phyloP scores from a whole-genome alignment of 306 rosid species.

The Datisca glomerata region DNA sequence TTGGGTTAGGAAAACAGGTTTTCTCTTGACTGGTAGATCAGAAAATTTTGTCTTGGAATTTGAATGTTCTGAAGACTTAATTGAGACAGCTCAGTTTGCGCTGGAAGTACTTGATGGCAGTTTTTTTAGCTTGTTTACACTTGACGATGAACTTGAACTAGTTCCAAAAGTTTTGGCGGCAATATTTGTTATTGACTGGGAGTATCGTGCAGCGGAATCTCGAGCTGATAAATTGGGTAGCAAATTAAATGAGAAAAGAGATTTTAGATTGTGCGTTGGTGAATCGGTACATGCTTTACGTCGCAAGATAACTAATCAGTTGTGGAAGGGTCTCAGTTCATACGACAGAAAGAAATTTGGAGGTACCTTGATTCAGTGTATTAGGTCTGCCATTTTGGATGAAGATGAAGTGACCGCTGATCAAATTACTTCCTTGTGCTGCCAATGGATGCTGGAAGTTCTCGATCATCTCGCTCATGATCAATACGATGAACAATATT shows the following conservation, averaged over 20 bases:
- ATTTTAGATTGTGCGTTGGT: slow-evolving; percentile 40
- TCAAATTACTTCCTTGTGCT: slow-evolving; percentile 38
- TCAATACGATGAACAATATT: slow-evolving; percentile 47
- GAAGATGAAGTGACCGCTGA: slow-evolving; percentile 42
- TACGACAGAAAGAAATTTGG: slow-evolving; percentile 34
- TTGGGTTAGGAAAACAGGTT: slow-evolving; percentile 57
- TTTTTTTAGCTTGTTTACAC: slow-evolving; percentile 50
- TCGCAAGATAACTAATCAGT: slow-evolving; percentile 39
- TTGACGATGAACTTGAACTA: slow-evolving; percentile 45
- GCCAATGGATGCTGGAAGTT: slow-evolving; percentile 69
- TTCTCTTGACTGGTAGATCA: slow-evolving; percentile 29
- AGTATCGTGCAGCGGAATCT: slow-evolving; percentile 34
- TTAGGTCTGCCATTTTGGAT: slow-evolving; percentile 52
- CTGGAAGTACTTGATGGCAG: slow-evolving; percentile 72
- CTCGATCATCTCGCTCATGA: slow-evolving; percentile 41
- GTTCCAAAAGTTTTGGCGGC: slow-evolving; percentile 62
- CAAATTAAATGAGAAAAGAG: slow-evolving; percentile 23
- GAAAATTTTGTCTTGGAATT: slow-evolving; percentile 19
- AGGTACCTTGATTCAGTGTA: slow-evolving; percentile 39
- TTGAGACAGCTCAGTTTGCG: slow-evolving; percentile 54
- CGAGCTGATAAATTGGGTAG: slow-evolving; percentile 31
- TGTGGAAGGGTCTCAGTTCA: slow-evolving; percentile 36
- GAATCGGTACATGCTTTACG: slow-evolving; percentile 36
- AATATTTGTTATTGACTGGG: slow-evolving; percentile 62
- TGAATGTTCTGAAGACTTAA: slow-evolving; percentile 28